Conservation (phyloP, 192 early-diverging fungal species). For the Gamsiella multidivaricata region DNA sequence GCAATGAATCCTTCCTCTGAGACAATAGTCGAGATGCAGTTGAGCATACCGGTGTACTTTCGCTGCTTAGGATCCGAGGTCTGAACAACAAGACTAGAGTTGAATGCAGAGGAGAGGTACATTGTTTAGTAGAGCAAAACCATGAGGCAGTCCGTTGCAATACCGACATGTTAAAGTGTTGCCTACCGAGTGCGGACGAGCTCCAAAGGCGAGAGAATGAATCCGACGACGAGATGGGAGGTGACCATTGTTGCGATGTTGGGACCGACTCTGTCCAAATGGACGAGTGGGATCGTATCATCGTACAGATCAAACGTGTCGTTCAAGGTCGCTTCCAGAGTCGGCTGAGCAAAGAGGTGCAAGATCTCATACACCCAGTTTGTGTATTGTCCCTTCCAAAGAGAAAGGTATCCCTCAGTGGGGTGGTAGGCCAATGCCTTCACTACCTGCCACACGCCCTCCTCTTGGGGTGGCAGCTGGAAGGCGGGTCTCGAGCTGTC, state of each 20-base stretch:
- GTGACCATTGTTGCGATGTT: conserved; percentile 77
- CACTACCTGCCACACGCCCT: conserved; percentile 69
- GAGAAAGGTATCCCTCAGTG: conserved; percentile 69
- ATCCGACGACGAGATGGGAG: conserved; percentile 80
- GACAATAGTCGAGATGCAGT: conserved; percentile 80
- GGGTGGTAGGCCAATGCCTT: conserved; percentile 65
- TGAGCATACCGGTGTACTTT: conserved; percentile 84
- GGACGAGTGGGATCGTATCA: conserved; percentile 77
- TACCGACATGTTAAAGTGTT: not conserved
- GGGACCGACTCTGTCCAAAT: conserved; percentile 67
- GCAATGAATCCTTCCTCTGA: conserved; percentile 78
- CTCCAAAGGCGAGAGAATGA: conserved; percentile 90
- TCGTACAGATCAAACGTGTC: conserved; percentile 94
- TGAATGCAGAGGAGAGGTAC: not conserved
- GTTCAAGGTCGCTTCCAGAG: conserved; percentile 87
- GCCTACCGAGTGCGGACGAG: conserved; percentile 84
- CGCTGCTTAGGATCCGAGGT: conserved; percentile 76
- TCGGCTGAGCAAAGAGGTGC: conserved; percentile 82
- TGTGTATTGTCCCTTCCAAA: conserved; percentile 79
- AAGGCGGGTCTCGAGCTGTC: conserved; percentile 68
- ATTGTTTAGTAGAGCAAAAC: not conserved
- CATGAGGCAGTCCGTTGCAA: too few relatives aligned
- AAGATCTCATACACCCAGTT: conserved; percentile 81
- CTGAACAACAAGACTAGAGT: conserved; percentile 81
- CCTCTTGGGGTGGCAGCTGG: conserved; percentile 69